Evolutionary conservation across 169 alveolate genomes (phyloP), one percentile per base, ranked within the genome.

Genomic region (Besnoitia besnoiti): DNA sequence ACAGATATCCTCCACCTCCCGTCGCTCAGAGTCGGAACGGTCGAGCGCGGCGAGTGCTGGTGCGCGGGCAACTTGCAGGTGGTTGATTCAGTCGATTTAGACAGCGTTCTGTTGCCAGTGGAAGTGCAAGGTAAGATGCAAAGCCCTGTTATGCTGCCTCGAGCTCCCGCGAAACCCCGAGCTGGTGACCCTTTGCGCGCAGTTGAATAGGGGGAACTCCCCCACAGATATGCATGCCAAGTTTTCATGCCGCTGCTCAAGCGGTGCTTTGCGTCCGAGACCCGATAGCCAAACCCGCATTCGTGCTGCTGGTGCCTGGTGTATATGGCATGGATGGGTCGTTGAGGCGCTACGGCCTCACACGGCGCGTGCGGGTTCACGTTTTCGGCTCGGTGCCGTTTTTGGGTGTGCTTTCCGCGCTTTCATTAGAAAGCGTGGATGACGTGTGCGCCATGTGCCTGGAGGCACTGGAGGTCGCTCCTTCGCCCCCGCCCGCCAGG

Each of bases 401-500:
- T 30, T 37, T 30, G 44, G 82, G 8, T 35, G 46, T 8, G 27
- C n/a, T 67, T 12, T 16, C 24, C n/a, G n/a, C n/a, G n/a, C 24
- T 73, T 8, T 73, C 46, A 5, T 7, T 30, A 89, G 93, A 76
- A 10, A 49, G 37, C 35, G 87, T 84, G 37, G 93, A 89, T n/a
- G 93, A 89, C 49, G 75, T 49, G 8, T 89, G 93, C 88, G 93
- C 88, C 80, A 89, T 89, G 80, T 89, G 93, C 46, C 88, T 89
- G 42, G 93, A 89, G 59, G 39, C 62, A 0, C 79, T 89, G 40
- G 88, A 39, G 33, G 14, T 24, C 85, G 35, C 0, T 8, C 49
- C 59, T 35, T 33, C 90, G 33, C 76, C 14, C 35, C 42, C n/a
- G 24, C 44, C 47, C 90, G 24, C 50, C 35, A 67, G 42, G 51